phyloP scores from a whole-genome alignment of 768 basidiomycete genomes.

The Leccinum fibrillosum region DNA sequence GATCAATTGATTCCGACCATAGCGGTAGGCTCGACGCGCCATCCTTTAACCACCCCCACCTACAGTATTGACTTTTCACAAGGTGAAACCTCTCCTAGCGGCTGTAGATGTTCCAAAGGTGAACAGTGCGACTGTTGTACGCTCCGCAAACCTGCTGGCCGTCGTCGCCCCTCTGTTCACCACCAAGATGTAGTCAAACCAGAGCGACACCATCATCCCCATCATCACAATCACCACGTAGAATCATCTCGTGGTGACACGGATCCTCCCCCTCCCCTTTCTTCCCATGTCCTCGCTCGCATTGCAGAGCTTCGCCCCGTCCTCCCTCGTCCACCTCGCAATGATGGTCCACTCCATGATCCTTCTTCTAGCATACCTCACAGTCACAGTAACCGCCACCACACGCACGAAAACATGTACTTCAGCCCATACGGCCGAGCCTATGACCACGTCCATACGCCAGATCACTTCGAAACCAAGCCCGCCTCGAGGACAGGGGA shows the following conservation, averaged over 20 bases:
- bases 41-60: slow-evolving; percentile 36
- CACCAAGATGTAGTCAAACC: slow-evolving; percentile 28
- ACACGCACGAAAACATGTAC: slow-evolving; percentile 46
- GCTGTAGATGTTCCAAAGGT: slow-evolving; percentile 45
- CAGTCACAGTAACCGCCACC: slow-evolving; percentile 41
- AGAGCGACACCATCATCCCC: slow-evolving; percentile 19
- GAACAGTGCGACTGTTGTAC: slow-evolving; percentile 57
- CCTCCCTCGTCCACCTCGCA: slow-evolving; percentile 54
- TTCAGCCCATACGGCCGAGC: slow-evolving; percentile 71
- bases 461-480: slow-evolving; percentile 32
- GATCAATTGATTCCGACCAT: slow-evolving; percentile 59
- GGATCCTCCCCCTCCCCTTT: slow-evolving; percentile 24
- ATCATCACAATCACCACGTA: slow-evolving; percentile 13
- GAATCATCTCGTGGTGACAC: slow-evolving; percentile 13
- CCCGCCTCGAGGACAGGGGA: slow-evolving; percentile 11
- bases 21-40: slow-evolving; percentile 58
- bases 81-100: slow-evolving; percentile 45
- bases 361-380: slow-evolving; percentile 46
- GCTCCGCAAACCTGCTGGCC: slow-evolving; percentile 43
- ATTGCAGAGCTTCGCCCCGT: slow-evolving; percentile 68
- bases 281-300: slow-evolving; percentile 54
- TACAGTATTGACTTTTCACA: slow-evolving; percentile 44
- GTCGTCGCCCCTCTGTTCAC: slow-evolving; percentile 31
- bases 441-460: slow-evolving; percentile 48
- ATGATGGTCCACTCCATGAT: slow-evolving; percentile 42